Evolutionary conservation across 495 filamentous ascomycete species (phyloP), one percentile per base, ranked within the genome.

Genomic region (Podospora sp.): DNA sequence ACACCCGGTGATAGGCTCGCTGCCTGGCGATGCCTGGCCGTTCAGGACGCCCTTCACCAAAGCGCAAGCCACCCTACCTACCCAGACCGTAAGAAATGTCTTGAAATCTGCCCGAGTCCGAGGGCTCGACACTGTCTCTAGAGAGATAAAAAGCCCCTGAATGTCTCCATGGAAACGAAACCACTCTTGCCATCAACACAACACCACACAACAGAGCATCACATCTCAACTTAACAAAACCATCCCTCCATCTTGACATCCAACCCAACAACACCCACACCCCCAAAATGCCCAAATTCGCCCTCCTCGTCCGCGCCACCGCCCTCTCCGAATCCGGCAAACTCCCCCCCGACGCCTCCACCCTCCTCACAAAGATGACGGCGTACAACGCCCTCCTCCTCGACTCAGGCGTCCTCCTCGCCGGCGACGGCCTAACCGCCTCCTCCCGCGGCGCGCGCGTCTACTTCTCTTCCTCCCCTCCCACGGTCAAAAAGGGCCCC

Each of bases 271-370:
- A n/a, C 52, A n/a, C 2, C 14, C 20, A 55, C n/a, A 20, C 26
- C 33, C n/a, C 40, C 64, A 63, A 71, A 0, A 71, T 68, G 66
- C 69, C 66, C 27, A 64, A 63, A 20, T 68, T 69, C 46, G 36
- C 52, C 61, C 26, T 71, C 33, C 62, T 69, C 61, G 66, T 68
- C 67, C 69, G 69, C 60, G 66, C 50, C 52, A 64, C 61, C 25
- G 20, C 26, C n/a, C 16, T 22, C 29, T 16, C 27, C 58, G 69
- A 71, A 26, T 29, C 50, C 26, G 40, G 36, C 26, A 14, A 25
- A 2, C 51, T 26, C 35, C 27, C 66, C 33, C 14, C 1, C 0
- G 11, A 24, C 25, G 33, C 35, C 9, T 9, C 16, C 26, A 49
- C 50, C 50, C 29, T 46, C 14, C 8, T 63, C 22, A 27, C 12